Conservation (phyloP, 2,329 filamentous ascomycete genomes). For the Penicillium sp. region DNA sequence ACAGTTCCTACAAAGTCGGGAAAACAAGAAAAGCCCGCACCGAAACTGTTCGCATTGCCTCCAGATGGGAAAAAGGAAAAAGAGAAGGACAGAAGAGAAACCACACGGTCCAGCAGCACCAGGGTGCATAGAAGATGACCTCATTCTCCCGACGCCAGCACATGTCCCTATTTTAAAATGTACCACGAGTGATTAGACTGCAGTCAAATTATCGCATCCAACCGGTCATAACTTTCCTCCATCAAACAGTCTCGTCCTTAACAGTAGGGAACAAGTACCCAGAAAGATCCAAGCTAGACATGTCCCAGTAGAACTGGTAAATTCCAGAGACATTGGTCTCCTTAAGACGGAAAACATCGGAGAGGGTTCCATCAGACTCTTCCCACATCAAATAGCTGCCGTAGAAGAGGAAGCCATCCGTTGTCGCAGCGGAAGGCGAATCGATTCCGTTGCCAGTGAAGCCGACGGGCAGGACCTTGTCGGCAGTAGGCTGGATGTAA, state of each 20-base stretch:
- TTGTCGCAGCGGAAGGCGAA: conserved; percentile 9
- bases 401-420: conserved; percentile 16
- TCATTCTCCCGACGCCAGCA: too few species aligned
- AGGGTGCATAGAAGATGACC: too few species aligned
- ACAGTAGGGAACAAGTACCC: conserved; percentile 3
- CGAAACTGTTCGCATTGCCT: too few species aligned
- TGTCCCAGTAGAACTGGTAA: conserved; percentile 21
- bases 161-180: too few species aligned
- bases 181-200: too few species aligned
- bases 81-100: too few species aligned
- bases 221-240: too few species aligned
- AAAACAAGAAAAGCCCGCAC: too few species aligned
- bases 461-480: conserved; percentile 16
- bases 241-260: neutral
- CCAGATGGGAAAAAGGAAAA: too few species aligned
- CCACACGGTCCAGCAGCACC: too few species aligned
- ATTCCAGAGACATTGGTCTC: conserved; percentile 15
- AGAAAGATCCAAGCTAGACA: conserved; percentile 16
- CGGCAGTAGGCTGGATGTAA: conserved; percentile 15
- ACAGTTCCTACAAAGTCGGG: too few species aligned
- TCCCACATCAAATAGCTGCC: conserved; percentile 22
- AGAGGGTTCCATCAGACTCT: conserved; percentile 4
- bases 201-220: too few species aligned
- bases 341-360: conserved; percentile 18
- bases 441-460: conserved; percentile 16